These are phyloP conservation scores for Pseudozyma pruni DNA, from an alignment of 1,284 basidiomycete genomes.

Conservation along the genomic window DNA sequence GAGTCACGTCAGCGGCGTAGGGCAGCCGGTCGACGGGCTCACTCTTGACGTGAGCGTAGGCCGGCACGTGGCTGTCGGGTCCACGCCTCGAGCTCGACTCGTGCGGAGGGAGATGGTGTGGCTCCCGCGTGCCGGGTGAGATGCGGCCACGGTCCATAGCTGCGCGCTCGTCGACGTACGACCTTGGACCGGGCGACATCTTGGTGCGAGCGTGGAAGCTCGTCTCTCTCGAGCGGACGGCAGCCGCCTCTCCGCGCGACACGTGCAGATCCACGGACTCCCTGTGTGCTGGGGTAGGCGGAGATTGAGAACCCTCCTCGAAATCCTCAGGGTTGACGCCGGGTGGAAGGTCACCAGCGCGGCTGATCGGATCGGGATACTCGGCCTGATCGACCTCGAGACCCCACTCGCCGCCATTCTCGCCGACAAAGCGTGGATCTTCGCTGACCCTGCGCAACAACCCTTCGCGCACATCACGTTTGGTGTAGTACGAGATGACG, in stretches of 20 bases:
- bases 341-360: constrained; percentile 39
- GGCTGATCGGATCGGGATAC: constrained; percentile 55
- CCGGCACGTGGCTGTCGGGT: constrained; percentile 7
- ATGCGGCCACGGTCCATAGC: constrained; percentile 13
- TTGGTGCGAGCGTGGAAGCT: constrained; percentile 16
- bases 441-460: constrained; percentile 61
- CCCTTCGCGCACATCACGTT: constrained; percentile 60
- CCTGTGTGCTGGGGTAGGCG: constrained; percentile 13
- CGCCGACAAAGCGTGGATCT: constrained; percentile 62
- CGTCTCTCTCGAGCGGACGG: constrained; percentile 5
- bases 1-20: constrained; percentile 35
- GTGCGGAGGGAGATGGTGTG: constrained; percentile 7
- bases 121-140: constrained; percentile 15
- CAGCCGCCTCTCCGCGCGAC: constrained; percentile 4
- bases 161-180: constrained; percentile 6
- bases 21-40: constrained; percentile 16
- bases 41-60: constrained; percentile 14
- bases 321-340: constrained; percentile 36
- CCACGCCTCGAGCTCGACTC: constrained; percentile 12
- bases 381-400: constrained; percentile 55
- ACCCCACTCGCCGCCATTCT: constrained; percentile 61
- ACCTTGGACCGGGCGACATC: constrained; percentile 3
- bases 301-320: constrained; percentile 39
- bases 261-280: constrained; percentile 14
- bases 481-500: constrained; percentile 66